Base-by-base conservation (phyloP, 305 asterid genomes). In the Fraxinus albicans region DNA sequence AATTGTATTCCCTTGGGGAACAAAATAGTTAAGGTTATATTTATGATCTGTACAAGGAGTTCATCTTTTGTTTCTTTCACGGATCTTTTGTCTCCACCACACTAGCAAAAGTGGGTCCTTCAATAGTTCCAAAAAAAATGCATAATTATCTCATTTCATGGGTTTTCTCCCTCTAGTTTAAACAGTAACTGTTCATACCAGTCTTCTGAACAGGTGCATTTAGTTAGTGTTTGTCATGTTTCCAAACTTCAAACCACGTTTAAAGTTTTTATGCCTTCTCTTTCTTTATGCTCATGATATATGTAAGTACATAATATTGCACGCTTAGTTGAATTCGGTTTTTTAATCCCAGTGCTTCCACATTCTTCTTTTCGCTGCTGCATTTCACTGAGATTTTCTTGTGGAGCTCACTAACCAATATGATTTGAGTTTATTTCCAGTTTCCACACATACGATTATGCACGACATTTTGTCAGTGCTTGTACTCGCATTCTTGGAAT, bases 401-500 rank as follows among this genome's bases (percentile, higher is more conserved):
- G 79, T 79, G 47, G 65, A 73, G 75, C 75, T 73, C 79, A 63
- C 86, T 84, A 47, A 83, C 83, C 79, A 78, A 83, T 80, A 42
- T 35, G 82, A 73, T 27, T 82, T 84, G 86, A 38, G 79, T 82
- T 84, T 82, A 72, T 88, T 70, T 87, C 88, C 94, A 95, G 98
- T 83, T 95, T 95, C 87, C 98, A 95, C 82, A 95, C 98, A 53
- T 95, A 95, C 85, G 98, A 95, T 89, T 95, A 95, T 86, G 98
- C 98, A 84, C 86, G 97, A 79, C 98, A 95, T 85, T 95, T 95
- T 75, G 98, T 94, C 80, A 95, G 98, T 85, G 97, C 98, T 53
- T 95, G 98, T 81, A 92, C 98, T 84, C 98, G 98, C 84, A 95
- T 95, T 81, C 97, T 95, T 70, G 98, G 97, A 82, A 92, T 95